phyloP scores from a whole-genome alignment of 257 asterid genomes.

The Penstemon newberryi region DNA sequence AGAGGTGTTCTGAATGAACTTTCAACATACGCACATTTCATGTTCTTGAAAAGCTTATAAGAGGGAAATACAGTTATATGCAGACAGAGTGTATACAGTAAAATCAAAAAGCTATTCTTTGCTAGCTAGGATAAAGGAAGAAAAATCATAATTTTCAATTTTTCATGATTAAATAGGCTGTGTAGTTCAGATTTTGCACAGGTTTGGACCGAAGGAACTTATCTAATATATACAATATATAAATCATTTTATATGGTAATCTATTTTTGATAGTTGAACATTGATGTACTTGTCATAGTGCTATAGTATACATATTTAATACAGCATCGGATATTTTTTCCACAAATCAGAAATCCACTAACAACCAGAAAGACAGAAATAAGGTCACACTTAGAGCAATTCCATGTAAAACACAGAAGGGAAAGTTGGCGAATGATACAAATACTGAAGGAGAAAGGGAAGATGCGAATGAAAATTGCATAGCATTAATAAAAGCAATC shows the following conservation, averaged over 20 bases:
- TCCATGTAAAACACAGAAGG: background rate
- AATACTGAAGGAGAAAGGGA: background rate
- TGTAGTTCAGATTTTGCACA: slow-evolving; percentile 2
- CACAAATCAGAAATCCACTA: background rate
- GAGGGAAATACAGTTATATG: background rate
- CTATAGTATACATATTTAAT: background rate
- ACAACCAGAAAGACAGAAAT: background rate
- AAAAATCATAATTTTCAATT: background rate
- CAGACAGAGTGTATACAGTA: background rate
- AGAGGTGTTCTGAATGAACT: background rate
- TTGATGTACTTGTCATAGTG: background rate
- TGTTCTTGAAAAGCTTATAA: background rate
- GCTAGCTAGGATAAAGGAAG: background rate
- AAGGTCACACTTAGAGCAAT: background rate
- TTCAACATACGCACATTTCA: background rate
- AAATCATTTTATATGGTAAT: background rate
- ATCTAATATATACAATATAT: background rate
- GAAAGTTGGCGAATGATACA: background rate
- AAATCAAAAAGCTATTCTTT: background rate
- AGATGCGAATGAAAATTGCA: background rate
- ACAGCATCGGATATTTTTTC: background rate
- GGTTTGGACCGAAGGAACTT: background rate
- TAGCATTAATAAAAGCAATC: slow-evolving; percentile 24
- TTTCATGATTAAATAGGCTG: too few species aligned
- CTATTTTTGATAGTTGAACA: slow-evolving; percentile 7